Evolutionary conservation across 495 filamentous ascomycete genomes (phyloP).

Genomic region (Cryomyces minteri): DNA sequence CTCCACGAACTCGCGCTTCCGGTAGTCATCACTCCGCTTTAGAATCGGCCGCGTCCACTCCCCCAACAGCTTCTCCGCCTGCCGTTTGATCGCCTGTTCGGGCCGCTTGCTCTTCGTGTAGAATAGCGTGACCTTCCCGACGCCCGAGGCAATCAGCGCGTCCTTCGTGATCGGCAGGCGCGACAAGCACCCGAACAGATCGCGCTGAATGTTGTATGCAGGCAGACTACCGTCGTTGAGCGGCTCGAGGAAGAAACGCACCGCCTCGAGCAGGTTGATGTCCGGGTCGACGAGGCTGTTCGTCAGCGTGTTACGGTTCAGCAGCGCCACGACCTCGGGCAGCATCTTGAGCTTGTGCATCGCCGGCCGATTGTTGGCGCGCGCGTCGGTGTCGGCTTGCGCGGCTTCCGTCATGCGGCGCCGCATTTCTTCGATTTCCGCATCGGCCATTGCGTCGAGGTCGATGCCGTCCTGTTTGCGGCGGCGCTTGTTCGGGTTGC

Average conservation of each 20-base stretch:
- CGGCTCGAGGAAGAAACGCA: slow-evolving; percentile 94
- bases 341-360: slow-evolving; percentile 89
- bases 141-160: slow-evolving; percentile 68
- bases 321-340: slow-evolving; percentile 70
- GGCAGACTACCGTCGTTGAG: slow-evolving; percentile 82
- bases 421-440: slow-evolving; percentile 75
- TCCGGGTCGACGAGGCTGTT: slow-evolving; percentile 75
- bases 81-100: slow-evolving; percentile 73
- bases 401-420: slow-evolving; percentile 85
- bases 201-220: slow-evolving; percentile 91
- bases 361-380: slow-evolving; percentile 58
- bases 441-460: slow-evolving; percentile 72
- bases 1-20: slow-evolving; percentile 45
- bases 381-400: slow-evolving; percentile 62
- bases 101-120: slow-evolving; percentile 89
- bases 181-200: slow-evolving; percentile 65
- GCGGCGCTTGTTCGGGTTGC: slow-evolving; percentile 61
- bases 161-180: slow-evolving; percentile 81
- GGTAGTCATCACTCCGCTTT: slow-evolving; percentile 81
- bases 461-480: slow-evolving; percentile 84
- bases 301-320: slow-evolving; percentile 77
- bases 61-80: slow-evolving; percentile 71
- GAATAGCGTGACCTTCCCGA: slow-evolving; percentile 89
- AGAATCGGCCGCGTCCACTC: slow-evolving; percentile 97
- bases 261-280: slow-evolving; percentile 82